Percentiles rank a stretch among this genome's conserved stretches.
Conservation (phyloP, 208 protist species). For the Leishmania martiniquensis region DNA sequence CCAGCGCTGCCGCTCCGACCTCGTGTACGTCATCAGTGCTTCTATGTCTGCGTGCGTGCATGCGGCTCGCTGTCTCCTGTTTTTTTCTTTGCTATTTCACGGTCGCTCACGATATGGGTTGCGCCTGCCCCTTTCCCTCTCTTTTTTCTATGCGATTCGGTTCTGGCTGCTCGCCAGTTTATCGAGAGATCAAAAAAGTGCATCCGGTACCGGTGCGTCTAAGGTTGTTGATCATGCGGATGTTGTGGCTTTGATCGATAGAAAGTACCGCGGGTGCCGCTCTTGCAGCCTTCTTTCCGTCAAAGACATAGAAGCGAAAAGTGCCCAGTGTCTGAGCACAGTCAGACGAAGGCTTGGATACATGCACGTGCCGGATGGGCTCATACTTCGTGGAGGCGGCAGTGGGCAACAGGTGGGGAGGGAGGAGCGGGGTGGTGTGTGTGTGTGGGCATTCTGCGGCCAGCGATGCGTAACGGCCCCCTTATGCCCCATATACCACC, state of each 20-base stretch:
- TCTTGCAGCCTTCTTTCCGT: background rate
- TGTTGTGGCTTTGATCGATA: background rate
- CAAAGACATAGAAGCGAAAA: background rate
- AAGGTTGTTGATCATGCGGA: background rate
- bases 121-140: background rate
- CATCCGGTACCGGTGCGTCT: background rate
- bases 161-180: too few species aligned
- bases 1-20: too few species aligned
- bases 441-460: background rate
- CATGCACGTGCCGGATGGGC: background rate
- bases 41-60: slow-evolving; percentile 7
- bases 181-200: too few species aligned
- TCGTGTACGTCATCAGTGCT: too few species aligned
- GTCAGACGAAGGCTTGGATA: background rate
- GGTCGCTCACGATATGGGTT: background rate
- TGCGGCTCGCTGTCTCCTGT: slow-evolving; percentile 7
- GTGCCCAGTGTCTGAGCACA: background rate
- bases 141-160: background rate
- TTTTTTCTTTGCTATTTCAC: too few species aligned
- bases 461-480: background rate
- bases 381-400: background rate
- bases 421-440: background rate
- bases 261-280: background rate
- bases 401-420: background rate
- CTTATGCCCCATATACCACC: background rate